phyloP scores from a whole-genome alignment of 2,329 filamentous ascomycete species.

The Cercospora citrullina region DNA sequence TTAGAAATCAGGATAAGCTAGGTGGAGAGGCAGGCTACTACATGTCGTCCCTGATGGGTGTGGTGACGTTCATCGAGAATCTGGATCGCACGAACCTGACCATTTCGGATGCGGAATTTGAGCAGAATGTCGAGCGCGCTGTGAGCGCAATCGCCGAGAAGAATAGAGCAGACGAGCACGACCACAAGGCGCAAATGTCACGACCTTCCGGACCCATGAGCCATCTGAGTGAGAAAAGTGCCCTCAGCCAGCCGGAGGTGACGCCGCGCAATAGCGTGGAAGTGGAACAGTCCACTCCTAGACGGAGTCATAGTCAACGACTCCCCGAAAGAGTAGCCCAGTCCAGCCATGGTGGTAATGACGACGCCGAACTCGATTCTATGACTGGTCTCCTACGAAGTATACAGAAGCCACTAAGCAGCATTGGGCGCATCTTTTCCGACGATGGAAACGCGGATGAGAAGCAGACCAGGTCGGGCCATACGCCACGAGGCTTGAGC shows the following conservation, averaged over 20 bases:
- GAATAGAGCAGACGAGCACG: conserved; percentile 63
- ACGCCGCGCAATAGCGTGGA: conserved; percentile 61
- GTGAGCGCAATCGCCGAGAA: conserved; percentile 94
- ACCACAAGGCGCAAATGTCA: conserved; percentile 29
- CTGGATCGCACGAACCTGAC: conserved; percentile 92
- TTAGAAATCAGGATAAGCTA: conserved; percentile 95
- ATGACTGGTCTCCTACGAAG: conserved; percentile 83
- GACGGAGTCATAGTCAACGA: conserved; percentile 57
- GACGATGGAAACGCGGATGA: conserved; percentile 54
- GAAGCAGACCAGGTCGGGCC: conserved; percentile 39
- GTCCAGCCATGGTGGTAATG: conserved; percentile 26
- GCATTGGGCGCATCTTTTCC: conserved; percentile 92
- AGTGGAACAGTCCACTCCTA: conserved; percentile 58
- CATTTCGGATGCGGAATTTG: conserved; percentile 92
- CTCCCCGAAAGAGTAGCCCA: conserved; percentile 29
- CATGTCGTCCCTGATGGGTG: conserved; percentile 90
- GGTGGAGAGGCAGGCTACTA: conserved; percentile 98
- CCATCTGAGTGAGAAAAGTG: conserved; percentile 50
- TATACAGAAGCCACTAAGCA: conserved; percentile 86
- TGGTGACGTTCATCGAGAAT: conserved; percentile 94
- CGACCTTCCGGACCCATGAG: conserved; percentile 42
- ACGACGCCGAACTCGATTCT: conserved; percentile 65
- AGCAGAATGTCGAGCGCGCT: conserved; percentile 91
- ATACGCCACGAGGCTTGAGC: conserved; percentile 51
- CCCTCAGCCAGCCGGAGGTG: conserved; percentile 57